Evolutionary conservation across 2,329 filamentous ascomycete genomes (phyloP).

Genomic region (Fusarium nematophilum): DNA sequence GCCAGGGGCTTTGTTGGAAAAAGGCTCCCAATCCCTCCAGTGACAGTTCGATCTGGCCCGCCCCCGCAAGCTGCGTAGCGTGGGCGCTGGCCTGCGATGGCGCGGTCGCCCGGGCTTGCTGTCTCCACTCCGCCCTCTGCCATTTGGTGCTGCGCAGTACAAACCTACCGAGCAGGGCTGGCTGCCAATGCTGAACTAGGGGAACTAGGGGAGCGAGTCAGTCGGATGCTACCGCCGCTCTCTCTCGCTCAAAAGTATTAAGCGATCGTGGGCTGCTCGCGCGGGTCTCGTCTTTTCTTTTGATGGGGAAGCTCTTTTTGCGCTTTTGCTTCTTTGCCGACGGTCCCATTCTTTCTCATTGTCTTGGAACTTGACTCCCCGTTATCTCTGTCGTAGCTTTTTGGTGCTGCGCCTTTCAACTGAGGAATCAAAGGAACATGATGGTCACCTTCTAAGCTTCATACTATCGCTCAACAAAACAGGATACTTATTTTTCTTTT

Average conservation of each 20-base stretch:
- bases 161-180: constrained; percentile 21
- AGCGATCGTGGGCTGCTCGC: constrained; percentile 40
- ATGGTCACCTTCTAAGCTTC: constrained; percentile 12
- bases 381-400: constrained; percentile 4
- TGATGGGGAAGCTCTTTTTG: not conserved
- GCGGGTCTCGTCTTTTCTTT: constrained; percentile 3
- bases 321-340: not conserved
- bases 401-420: not conserved
- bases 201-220: constrained; percentile 37
- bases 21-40: constrained; percentile 2
- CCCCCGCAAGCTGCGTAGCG: constrained; percentile 43
- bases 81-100: constrained; percentile 26
- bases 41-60: constrained; percentile 37
- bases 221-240: constrained; percentile 16
- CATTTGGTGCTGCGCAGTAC: no score
- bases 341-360: constrained; percentile 30
- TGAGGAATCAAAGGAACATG: not conserved
- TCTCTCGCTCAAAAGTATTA: constrained; percentile 28
- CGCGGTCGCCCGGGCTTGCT: constrained; percentile 15
- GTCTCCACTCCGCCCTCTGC: constrained; percentile 36
- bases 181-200: not conserved
- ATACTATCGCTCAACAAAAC: constrained; percentile 15
- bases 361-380: no score
- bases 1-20: constrained; percentile 5
- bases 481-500: not conserved